Conservation (phyloP, 2,329 filamentous ascomycete species). For the Thermothelomyces thermophilus region DNA sequence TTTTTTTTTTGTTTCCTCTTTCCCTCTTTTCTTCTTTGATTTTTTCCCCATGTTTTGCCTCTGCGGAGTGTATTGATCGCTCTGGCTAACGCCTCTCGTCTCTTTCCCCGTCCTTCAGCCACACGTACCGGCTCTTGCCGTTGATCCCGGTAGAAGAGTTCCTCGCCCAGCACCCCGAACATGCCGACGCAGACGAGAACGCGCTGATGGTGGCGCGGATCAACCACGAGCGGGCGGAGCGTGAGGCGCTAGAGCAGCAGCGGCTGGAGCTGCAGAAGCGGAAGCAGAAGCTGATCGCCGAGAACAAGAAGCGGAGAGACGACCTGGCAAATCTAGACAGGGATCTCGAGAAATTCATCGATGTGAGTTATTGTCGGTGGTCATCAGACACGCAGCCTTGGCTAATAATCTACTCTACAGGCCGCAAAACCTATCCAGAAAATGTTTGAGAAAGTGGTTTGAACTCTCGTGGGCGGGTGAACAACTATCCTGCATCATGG, state of each 20-base stretch:
- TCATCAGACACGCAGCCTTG: neutral
- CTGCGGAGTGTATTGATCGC: too few species aligned
- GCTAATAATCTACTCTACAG: constrained; percentile 36
- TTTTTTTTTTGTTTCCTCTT: neutral
- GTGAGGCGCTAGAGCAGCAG: constrained; percentile 78
- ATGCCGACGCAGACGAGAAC: constrained; percentile 65
- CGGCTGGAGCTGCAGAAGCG: constrained; percentile 66
- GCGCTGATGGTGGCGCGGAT: constrained; percentile 85
- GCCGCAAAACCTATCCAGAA: constrained; percentile 84
- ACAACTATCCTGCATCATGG: neutral
- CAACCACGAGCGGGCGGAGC: constrained; percentile 79
- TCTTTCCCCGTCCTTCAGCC: constrained; percentile 45
- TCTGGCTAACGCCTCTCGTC: too few species aligned
- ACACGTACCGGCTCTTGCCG: constrained; percentile 81
- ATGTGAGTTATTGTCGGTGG: constrained; percentile 48
- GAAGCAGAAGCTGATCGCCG: constrained; percentile 55
- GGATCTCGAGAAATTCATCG: constrained; percentile 89
- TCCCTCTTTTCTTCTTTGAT: too few species aligned
- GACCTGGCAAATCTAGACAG: constrained; percentile 86
- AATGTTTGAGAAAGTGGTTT: constrained; percentile 69
- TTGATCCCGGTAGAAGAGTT: constrained; percentile 82
- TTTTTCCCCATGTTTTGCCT: too few species aligned
- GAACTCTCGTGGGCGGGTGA: constrained; percentile 9
- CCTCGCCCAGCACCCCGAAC: constrained; percentile 66
- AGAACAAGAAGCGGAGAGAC: constrained; percentile 89